A percentile compares a stretch with the other conserved stretches of the same genome.
Conservation (phyloP, 176 grass and related monocot genomes). For the Carex littledalei region DNA sequence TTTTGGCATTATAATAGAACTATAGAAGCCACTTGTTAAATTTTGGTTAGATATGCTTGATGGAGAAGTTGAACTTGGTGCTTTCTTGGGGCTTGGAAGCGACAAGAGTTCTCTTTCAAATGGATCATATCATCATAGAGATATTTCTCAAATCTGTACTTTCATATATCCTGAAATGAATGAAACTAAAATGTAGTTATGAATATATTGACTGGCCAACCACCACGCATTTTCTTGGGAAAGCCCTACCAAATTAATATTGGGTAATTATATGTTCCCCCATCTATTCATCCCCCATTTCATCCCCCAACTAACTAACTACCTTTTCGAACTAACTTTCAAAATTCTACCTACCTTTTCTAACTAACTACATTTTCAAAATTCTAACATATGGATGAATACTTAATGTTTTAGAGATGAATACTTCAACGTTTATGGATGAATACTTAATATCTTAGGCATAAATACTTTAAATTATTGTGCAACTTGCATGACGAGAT, state of each 20-base stretch:
- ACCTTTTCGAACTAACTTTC: no score
- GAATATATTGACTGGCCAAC: neutral
- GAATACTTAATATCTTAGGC: no score
- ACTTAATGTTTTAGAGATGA: no score
- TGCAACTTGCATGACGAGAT: no score
- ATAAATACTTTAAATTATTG: no score
- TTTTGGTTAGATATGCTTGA: neutral
- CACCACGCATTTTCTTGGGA: neutral
- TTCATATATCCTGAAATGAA: neutral
- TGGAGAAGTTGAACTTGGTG: neutral
- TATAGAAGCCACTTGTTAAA: neutral
- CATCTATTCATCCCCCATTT: no score
- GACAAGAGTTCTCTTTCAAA: neutral
- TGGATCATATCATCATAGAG: neutral
- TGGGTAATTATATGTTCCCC: no score
- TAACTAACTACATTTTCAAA: no score
- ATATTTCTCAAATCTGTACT: neutral
- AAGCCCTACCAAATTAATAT: neutral
- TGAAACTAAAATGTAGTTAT: neutral
- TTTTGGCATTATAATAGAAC: neutral
- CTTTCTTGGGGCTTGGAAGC: neutral
- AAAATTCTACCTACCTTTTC: no score
- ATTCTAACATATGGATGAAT: no score
- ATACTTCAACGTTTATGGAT: no score
- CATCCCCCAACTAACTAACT: no score